phyloP scores from a whole-genome alignment of 2,329 filamentous ascomycete species.

The Colletotrichum sp. region DNA sequence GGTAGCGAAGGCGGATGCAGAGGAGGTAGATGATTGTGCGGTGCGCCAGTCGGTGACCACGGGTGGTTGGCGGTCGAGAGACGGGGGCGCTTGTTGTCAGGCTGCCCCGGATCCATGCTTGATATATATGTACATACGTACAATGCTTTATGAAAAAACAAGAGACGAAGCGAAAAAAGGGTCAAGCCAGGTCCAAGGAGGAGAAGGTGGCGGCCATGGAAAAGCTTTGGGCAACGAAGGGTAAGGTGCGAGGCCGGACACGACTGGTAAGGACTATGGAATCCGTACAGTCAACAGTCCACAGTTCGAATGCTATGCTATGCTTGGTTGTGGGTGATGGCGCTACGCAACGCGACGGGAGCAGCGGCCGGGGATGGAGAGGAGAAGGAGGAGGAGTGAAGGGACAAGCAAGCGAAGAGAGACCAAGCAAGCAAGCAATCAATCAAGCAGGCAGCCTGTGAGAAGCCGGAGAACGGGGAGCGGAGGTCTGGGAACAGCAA shows the following conservation, averaged over 20 bases:
- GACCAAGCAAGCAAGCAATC: background rate
- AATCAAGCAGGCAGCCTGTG: constrained; percentile 16
- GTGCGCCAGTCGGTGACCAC: constrained; percentile 47
- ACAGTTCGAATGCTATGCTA: constrained; percentile 3
- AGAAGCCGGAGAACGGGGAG: constrained; percentile 13
- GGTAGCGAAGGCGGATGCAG: constrained; percentile 49
- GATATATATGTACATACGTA: constrained; percentile 49
- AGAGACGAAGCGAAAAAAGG: constrained; percentile 23
- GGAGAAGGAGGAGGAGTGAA: background rate
- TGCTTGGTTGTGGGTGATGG: background rate
- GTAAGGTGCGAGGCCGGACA: constrained; percentile 1
- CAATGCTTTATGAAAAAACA: constrained; percentile 22
- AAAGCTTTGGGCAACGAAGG: constrained; percentile 33
- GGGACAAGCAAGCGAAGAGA: background rate
- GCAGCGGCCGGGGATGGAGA: constrained; percentile 2
- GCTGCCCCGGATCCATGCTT: constrained; percentile 66
- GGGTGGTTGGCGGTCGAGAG: constrained; percentile 45
- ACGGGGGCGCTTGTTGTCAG: constrained; percentile 65
- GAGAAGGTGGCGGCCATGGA: constrained; percentile 34
- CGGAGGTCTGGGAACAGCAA: background rate
- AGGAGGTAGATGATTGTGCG: constrained; percentile 50
- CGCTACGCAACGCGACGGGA: constrained; percentile 6
- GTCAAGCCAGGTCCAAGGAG: constrained; percentile 25
- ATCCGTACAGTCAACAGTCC: background rate
- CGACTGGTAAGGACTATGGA: background rate